Evolutionary conservation across 176 grass and related monocot genomes (phyloP), one percentile per base, ranked within the genome.

Genomic region (Zea mays): DNA sequence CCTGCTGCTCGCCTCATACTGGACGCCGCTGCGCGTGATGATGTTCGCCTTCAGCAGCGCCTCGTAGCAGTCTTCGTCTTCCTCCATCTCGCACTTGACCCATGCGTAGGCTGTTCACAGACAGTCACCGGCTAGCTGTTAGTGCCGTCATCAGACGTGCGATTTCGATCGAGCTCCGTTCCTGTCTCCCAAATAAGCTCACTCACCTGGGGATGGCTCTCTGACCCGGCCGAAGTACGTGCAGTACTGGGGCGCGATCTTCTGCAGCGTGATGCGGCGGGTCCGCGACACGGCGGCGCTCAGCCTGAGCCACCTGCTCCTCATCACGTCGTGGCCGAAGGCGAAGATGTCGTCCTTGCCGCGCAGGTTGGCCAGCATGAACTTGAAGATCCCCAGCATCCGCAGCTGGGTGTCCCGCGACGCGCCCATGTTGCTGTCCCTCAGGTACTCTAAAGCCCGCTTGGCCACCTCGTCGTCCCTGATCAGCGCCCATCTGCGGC

Each of bases 401-500:
- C 91, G 87, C 14, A 93, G 62, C 83, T 97, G 94, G 21, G 84
- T 90, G 50, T 97, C 94, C 7, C 86, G 75, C 60, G 94, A 93
- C 67, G 73, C 68, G 49, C 84, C 88, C 84, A 93, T 79, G 47
- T 43, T 88, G 78, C 83, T 91, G 14, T 9, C 0, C 7, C 6
- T 0, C 15, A 85, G 13, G 82, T 97, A 97, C 3, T 50, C 0
- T 0, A 6, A 7, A 3, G 62, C 84, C 81, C 74, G 88, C 48
- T 69, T 9, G 43, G 90, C 88, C 8, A 91, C 84, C 0, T 73
- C 65, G 43, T 79, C 34, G 11, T 97, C 86, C 75, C 85, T 90
- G 83, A 97, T 90, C 82, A 93, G 57, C 79, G 91, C 94, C 91
- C 94, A 97, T 37, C 93, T 93, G 67, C 9, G n/a, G 91, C 62